These are phyloP conservation scores for Chaetomiaceae sp. DNA, from an alignment of 2,329 filamentous ascomycete species.

Conservation along the genomic window DNA sequence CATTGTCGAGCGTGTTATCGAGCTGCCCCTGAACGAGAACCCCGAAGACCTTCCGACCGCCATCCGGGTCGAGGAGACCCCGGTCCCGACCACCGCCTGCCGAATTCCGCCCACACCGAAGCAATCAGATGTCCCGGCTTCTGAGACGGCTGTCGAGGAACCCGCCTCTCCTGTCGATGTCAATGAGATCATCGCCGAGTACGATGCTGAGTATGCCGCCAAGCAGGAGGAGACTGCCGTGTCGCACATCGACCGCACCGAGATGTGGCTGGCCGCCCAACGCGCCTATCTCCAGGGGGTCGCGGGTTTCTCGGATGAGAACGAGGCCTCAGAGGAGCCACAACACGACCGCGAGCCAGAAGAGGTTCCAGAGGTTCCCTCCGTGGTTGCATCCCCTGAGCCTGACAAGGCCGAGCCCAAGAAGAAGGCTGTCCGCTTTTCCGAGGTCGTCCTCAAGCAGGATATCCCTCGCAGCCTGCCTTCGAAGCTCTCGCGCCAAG, in stretches of 20 bases:
- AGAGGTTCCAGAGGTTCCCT: constrained; percentile 34
- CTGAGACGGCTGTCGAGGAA: constrained; percentile 29
- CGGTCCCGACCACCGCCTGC: constrained; percentile 36
- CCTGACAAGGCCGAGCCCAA: constrained; percentile 27
- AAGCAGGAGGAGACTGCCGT: constrained; percentile 68
- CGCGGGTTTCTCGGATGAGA: constrained; percentile 47
- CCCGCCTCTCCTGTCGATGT: constrained; percentile 44
- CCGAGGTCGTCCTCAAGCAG: constrained; percentile 46
- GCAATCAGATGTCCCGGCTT: constrained; percentile 25
- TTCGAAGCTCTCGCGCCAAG: constrained; percentile 51
- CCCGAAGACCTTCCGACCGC: constrained; percentile 65
- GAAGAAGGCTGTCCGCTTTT: constrained; percentile 77
- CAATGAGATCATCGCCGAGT: constrained; percentile 64
- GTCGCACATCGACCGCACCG: constrained; percentile 78
- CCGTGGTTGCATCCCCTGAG: constrained; percentile 17
- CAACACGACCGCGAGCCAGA: constrained; percentile 36
- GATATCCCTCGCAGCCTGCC: constrained; percentile 48
- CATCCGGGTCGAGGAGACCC: constrained; percentile 33
- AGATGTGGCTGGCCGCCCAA: constrained; percentile 81
- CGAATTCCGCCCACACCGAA: constrained; percentile 24
- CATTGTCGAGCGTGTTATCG: constrained; percentile 60
- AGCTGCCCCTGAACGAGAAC: constrained; percentile 49
- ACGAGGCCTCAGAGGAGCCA: constrained; percentile 31
- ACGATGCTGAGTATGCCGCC: constrained; percentile 69
- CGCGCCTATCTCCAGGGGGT: constrained; percentile 69